Base-by-base conservation (phyloP, 345 rosid species). In the Lepidium aucheri region DNA sequence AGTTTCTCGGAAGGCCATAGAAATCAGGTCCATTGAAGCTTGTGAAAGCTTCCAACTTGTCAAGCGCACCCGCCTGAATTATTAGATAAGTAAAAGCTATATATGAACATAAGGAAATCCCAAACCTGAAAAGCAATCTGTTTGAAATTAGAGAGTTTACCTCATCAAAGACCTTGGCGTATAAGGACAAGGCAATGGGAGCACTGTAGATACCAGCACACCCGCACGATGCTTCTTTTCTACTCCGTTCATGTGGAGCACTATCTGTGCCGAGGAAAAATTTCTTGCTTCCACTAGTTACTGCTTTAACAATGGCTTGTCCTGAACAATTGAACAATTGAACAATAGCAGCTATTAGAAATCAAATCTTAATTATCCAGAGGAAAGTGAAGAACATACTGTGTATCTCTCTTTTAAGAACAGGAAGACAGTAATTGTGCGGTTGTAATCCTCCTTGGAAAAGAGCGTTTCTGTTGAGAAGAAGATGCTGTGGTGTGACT, bases 211-310 rank as follows among this genome's bases (percentile, higher is more conserved):
- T 85, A 57, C 97, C 97, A 75, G 97, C 97, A 77, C 99, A 94
- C 50, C 99, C 96, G 36, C 92, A 86, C 1, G 95, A 33, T 67
- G 95, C 67, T 74, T 94, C 99, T 70, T 94, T 94, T 70, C 76
- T 85, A 63, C 1, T 74, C 69, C 77, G 80, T 73, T 94, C 99
- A 70, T 94, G 99, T 44, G 97, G 96, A 73, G 97, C 97, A 83
- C 97, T 94, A 74, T 94, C 99, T 67, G 99, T 90, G 62, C 99
- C 99, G 28, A 94, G 89, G 85, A 94, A 90, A 72, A 86, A 86
- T 54, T 63, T 85, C 77, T 80, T 88, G 70, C 83, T 90, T 60
- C 97, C 97, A 63, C 99, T 82, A 22, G 97, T 94, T 76, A 94
- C 96, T 20, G 96, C 96, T 72, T 84, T 76, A 70, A 81, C 90